Base-by-base conservation (phyloP, 2,329 filamentous ascomycete species). In the Aspergillus pseudoterreus region DNA sequence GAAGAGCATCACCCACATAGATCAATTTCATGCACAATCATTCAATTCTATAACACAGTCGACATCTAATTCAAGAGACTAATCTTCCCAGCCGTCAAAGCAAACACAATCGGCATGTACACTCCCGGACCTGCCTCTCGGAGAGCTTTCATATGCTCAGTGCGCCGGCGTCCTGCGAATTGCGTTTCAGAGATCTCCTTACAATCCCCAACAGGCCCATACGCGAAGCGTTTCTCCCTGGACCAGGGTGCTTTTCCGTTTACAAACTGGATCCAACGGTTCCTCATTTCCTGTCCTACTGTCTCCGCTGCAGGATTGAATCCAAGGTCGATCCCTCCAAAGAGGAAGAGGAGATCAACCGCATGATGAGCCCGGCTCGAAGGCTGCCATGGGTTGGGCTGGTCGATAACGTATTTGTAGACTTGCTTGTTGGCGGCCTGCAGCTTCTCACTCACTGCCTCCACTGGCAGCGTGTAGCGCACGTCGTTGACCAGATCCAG, bases 351-450 rank as follows among this genome's bases (percentile, higher is more conserved):
- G 4, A 79, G 59, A 54, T 79, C 76, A 2, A 79, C 71, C 0
- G 72, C 76, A 51, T 79, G 76, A 36, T 79, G 76, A 2, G 75
- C 65, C 0, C 76, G 66, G 8, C 69, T 73, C 0, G 75, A 78
- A 0, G 68, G 48, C 45, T 78, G 76, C 73, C 72, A 78, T 4
- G 76, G 76, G 33, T 79, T 79, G 0, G 64, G 44, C 48, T 79
- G 71, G 36, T 79, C 76, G 1, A 78, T 55, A 0, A 75, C 55
- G 35, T 74, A 78, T 30, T 64, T 65, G 52, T 70, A 78, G 1
- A 66, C 68, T 8, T 50, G 43, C 27, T 64, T 68, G 9, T 63
- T 61, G 4, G 57, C 57, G 2, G 56, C 56, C 1, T 50, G 49
- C 2, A 65, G 45, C 43, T 68, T 69, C 14, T 65, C 50, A 2